phyloP scores from a whole-genome alignment of 371 early-diverging fungal genomes.

The Vairimorpha ceranae region DNA sequence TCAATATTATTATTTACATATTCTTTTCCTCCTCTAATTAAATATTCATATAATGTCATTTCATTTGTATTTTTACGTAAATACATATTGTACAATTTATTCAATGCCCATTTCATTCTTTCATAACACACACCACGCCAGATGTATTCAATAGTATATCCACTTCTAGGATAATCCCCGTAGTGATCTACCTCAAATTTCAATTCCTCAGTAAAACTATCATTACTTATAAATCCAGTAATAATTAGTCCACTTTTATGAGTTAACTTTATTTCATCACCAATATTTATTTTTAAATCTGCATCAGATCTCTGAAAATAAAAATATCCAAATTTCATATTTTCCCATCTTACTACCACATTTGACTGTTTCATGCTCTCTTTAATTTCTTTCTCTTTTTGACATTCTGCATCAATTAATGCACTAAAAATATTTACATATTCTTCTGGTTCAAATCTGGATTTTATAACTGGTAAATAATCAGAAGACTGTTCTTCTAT shows the following conservation, averaged over 20 bases:
- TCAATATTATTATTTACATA: slow-evolving; percentile 82
- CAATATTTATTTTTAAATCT: slow-evolving; percentile 81
- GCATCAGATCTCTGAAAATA: slow-evolving; percentile 80
- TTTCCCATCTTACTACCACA: slow-evolving; percentile 85
- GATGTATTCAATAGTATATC: slow-evolving; percentile 90
- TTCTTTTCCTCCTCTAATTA: slow-evolving; percentile 70
- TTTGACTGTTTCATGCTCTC: slow-evolving; percentile 89
- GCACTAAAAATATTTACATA: slow-evolving; percentile 88
- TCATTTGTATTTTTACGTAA: slow-evolving; percentile 70
- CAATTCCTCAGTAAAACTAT: slow-evolving; percentile 85
- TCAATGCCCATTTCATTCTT: slow-evolving; percentile 47
- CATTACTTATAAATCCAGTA: slow-evolving; percentile 74
- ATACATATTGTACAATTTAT: slow-evolving; percentile 24
- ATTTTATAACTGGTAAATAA: slow-evolving; percentile 16
- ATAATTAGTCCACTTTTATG: slow-evolving; percentile 75
- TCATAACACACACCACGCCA: slow-evolving; percentile 94
- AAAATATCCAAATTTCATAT: slow-evolving; percentile 79
- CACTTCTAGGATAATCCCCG: slow-evolving; percentile 76
- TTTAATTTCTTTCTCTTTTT: slow-evolving; percentile 81
- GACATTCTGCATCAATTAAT: slow-evolving; percentile 85
- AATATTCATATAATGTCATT: slow-evolving; percentile 78
- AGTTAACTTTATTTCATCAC: slow-evolving; percentile 80
- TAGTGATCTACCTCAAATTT: slow-evolving; percentile 73
- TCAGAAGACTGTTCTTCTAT: slow-evolving; percentile 15
- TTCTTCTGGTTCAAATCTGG: slow-evolving; percentile 73